Conservation (phyloP, 2,329 filamentous ascomycete genomes). For the Colletotrichum musae region DNA sequence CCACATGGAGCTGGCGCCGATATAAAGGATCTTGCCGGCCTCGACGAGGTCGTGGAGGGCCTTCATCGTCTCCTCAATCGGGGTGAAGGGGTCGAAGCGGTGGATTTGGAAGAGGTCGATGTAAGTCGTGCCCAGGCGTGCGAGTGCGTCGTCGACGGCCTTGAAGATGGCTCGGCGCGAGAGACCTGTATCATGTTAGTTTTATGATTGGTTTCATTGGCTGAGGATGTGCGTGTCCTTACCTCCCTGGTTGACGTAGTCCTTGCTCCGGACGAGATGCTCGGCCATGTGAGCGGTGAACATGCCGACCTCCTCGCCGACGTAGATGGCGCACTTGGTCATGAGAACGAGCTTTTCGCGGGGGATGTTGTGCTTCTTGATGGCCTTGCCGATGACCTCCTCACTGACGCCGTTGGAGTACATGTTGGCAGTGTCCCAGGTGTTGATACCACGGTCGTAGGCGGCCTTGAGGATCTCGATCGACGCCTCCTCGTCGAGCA, state of each 20-base stretch:
- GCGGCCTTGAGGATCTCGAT: conserved; percentile 39
- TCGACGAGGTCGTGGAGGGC: conserved; percentile 72
- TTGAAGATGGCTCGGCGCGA: conserved; percentile 45
- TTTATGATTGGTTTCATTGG: conserved; percentile 52
- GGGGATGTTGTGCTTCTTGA: conserved; percentile 75
- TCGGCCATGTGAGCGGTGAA: conserved; percentile 20
- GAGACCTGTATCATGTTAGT: conserved; percentile 41
- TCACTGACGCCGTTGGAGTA: conserved; percentile 76
- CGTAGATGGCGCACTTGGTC: conserved; percentile 60
- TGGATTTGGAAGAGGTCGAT: conserved; percentile 74
- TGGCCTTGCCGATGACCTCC: conserved; percentile 74
- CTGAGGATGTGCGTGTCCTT: neutral
- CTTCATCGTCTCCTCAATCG: conserved; percentile 72
- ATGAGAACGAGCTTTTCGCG: conserved; percentile 75
- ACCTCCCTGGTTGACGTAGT: conserved; percentile 53
- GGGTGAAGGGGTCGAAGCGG: conserved; percentile 67
- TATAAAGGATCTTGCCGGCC: conserved; percentile 64
- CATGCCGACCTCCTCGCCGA: conserved; percentile 50
- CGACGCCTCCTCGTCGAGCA: conserved; percentile 28
- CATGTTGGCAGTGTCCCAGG: conserved; percentile 65
- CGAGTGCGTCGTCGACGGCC: conserved; percentile 62
- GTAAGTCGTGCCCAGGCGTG: conserved; percentile 58
- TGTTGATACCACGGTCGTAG: conserved; percentile 41
- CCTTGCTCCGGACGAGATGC: conserved; percentile 46
- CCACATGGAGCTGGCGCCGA: conserved; percentile 40